Evolutionary conservation across 495 filamentous ascomycete genomes (phyloP), one percentile per base, ranked within the genome.

Genomic region (Hypoxylon fragiforme): DNA sequence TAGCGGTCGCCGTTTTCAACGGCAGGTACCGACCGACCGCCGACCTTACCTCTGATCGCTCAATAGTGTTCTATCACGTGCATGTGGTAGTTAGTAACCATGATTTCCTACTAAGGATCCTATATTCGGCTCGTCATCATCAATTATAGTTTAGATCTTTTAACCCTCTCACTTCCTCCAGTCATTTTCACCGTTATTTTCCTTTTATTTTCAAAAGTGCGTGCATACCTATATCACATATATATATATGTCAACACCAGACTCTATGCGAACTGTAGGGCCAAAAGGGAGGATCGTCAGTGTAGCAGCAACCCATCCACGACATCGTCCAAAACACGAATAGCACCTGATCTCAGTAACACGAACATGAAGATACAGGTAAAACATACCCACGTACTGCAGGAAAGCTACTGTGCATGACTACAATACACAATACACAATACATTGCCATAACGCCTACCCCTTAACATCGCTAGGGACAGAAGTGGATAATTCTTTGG

Each of bases 261-360:
- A 18, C 7, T n/a, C 12, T 30, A 7, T 8, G 14, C 16, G 32
- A 21, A 42, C 32, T 39, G 43, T 26, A 18, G 51, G 20, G 11
- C 14, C 43, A 8, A 4, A 32, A 19, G 51, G 51, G 42, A 45
- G 43, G 37, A 52, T 56, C 47, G 13, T 48, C 46, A 42, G 52
- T 36, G 20, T 32, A 50, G 44, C 30, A 38, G 46, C 50, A 43
- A 60, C 50, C n/a, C 50, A 47, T 60, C 40, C 57, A 51, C 51
- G 18, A 46, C 57, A 61, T 45, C 42, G 41, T 34, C 46, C 51
- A 61, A 56, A 56, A 57, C 51, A 55, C 46, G 20, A 49, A 38
- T 14, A 62, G 52, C 52, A 53, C 58, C 52, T 56, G 52, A 56
- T 62, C 51, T 52, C 37, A 52, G 46, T 62, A 41, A 49, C 52